Base-by-base conservation (phyloP, 768 basidiomycete genomes). In the Calocera viscosa region DNA sequence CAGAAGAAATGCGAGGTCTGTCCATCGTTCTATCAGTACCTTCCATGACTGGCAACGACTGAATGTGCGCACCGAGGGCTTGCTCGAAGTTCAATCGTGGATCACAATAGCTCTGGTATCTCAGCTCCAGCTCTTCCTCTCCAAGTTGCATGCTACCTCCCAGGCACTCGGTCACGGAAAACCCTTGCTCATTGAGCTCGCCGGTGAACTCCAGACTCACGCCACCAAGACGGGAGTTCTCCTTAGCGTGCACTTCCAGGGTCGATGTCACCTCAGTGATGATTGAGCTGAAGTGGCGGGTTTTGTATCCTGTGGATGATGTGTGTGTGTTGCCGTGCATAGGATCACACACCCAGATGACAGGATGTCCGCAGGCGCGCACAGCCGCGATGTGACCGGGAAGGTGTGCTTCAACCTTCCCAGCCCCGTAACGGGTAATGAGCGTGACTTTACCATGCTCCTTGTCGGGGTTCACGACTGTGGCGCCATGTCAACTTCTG, bases 301-400 rank as follows among this genome's bases (percentile, higher is more conserved):
- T 97, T 77, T 97, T 99, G 68, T 93, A 82, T 16, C 90, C 91
- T 0, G 81, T 82, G 30, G 82, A 78, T 3, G 92, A 90, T 0
- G 90, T 90, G 66, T 87, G 83, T 1, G 94, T 97, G 78, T 91
- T 95, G 79, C 94, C 95, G 72, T 98, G 95, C 95, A 98, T 98
- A 1, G 94, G 94, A 77, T 98, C 96, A 73, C 91, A 94, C 64
- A 94, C 83, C 93, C 94, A 98, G 10, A 87, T 84, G 1, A 96
- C 94, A 1, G 90, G 89, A 74, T 98, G 94, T 0, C 83, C 84
- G 1, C 91, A 87, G 64, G 77, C 69, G 73, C 89, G 86, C 17
- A 99, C 94, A 8, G 86, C 87, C 14, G 76, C 74, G 74, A 99
- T 94, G 74, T 98, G 95, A 0, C 76, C 81, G 0, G 92, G 81